Percentiles rank a stretch among this genome's conserved stretches.
Evolutionary conservation across 1,139 yeast species (phyloP).

Genomic region (Blastobotrys petasosporus): DNA sequence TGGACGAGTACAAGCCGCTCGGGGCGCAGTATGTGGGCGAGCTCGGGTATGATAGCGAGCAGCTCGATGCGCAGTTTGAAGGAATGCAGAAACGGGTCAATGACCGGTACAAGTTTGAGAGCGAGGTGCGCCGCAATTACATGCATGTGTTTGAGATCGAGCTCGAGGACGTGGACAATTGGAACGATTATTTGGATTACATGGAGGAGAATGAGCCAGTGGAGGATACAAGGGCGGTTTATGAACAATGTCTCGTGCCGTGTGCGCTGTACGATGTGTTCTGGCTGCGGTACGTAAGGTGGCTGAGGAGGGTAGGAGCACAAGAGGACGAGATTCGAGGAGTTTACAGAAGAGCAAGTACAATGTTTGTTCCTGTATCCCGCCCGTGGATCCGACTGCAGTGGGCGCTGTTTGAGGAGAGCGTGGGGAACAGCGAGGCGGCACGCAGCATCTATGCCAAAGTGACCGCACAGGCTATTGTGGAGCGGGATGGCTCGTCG

Average conservation of each 20-base stretch:
- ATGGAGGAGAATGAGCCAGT: constrained; percentile 37
- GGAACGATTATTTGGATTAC: constrained; percentile 60
- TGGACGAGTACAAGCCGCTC: constrained; percentile 28
- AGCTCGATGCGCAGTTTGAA: background rate
- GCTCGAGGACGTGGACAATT: constrained; percentile 46
- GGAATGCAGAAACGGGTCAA: constrained; percentile 2
- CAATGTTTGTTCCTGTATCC: constrained; percentile 31
- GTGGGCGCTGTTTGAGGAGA: constrained; percentile 35
- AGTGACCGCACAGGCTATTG: background rate
- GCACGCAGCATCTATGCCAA: constrained; percentile 29
- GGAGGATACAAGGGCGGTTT: constrained; percentile 39
- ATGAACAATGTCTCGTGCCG: constrained; percentile 46
- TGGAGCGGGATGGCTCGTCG: background rate
- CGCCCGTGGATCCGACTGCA: constrained; percentile 32
- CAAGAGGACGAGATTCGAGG: constrained; percentile 27
- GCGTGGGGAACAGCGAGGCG: constrained; percentile 24
- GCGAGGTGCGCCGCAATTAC: constrained; percentile 46
- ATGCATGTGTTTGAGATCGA: constrained; percentile 45
- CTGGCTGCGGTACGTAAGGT: constrained; percentile 59
- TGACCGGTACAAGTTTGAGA: constrained; percentile 42
- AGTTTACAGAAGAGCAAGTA: constrained; percentile 31
- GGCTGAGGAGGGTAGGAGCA: constrained; percentile 24
- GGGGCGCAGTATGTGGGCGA: no score
- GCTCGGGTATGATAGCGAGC: no score
- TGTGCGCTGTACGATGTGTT: constrained; percentile 50